Percentiles rank a stretch among this genome's conserved stretches.
Conservation (phyloP, 768 basidiomycete species). For the Psilocybe subaeruginosa region DNA sequence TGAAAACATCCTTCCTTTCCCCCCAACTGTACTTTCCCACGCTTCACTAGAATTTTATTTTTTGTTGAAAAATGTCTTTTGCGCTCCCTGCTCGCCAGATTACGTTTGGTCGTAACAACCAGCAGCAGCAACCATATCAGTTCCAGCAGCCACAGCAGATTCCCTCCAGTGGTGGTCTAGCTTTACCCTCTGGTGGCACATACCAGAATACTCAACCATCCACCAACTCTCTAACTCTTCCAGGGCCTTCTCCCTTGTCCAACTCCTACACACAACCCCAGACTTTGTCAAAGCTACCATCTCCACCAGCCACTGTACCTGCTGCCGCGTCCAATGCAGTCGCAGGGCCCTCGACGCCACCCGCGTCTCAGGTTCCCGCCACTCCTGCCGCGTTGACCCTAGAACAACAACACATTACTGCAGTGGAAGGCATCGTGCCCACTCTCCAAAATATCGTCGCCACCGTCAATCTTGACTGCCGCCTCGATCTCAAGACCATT, state of each 20-base stretch:
- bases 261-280: conserved; percentile 52
- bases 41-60: conserved; percentile 35
- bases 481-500: conserved; percentile 97
- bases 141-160: conserved; percentile 42
- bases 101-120: conserved; percentile 71
- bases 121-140: conserved; percentile 44
- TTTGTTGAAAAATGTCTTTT: conserved; percentile 47
- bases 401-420: conserved; percentile 94
- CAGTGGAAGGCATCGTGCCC: conserved; percentile 98
- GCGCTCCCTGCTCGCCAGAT: conserved; percentile 80
- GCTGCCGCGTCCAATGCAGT: conserved; percentile 40
- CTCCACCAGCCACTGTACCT: conserved; percentile 23
- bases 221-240: conserved; percentile 45
- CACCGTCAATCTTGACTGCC: conserved; percentile 96
- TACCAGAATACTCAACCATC: conserved; percentile 40
- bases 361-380: conserved; percentile 55
- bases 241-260: conserved; percentile 58
- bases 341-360: conserved; percentile 63
- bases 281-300: conserved; percentile 31
- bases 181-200: conserved; percentile 61
- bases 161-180: conserved; percentile 42
- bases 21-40: conserved; percentile 46
- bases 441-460: conserved; percentile 99
- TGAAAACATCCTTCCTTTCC: conserved; percentile 30
- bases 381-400: conserved; percentile 78